phyloP scores from a whole-genome alignment of 2,329 filamentous ascomycete species.

The Simplicillium aogashimaense region DNA sequence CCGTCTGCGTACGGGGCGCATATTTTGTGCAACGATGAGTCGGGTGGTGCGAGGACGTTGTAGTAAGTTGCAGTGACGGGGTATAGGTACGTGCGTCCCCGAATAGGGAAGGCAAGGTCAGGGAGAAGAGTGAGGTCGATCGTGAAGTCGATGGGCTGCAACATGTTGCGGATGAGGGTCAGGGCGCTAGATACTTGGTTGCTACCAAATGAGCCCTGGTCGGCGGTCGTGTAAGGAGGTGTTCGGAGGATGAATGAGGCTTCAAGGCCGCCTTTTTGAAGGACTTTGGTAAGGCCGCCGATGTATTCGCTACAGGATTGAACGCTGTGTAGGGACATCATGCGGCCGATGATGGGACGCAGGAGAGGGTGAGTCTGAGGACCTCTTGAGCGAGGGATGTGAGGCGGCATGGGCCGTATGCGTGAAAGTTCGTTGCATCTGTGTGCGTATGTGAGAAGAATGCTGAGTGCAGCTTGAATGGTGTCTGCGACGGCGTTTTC shows the following conservation, averaged over 20 bases:
- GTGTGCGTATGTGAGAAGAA: conserved; percentile 73
- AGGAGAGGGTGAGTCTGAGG: conserved; percentile 38
- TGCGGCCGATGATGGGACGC: conserved; percentile 39
- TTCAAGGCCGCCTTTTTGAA: conserved; percentile 35
- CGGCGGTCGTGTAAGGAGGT: conserved; percentile 18
- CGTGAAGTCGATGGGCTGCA: conserved; percentile 29
- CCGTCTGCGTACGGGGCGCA: conserved; percentile 34
- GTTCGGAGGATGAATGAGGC: conserved; percentile 31
- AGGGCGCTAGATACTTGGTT: conserved; percentile 32
- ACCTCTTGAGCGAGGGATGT: conserved; percentile 24
- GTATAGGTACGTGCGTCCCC: conserved; percentile 31
- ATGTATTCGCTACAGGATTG: conserved; percentile 29
- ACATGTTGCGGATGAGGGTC: conserved; percentile 29
- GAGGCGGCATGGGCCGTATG: conserved; percentile 41
- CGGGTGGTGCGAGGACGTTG: conserved; percentile 27
- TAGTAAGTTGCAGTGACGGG: conserved; percentile 36
- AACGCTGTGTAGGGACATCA: conserved; percentile 32
- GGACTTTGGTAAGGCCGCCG: conserved; percentile 28
- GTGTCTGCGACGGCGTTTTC: conserved; percentile 51
- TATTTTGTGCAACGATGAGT: conserved; percentile 21
- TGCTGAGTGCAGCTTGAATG: conserved; percentile 56
- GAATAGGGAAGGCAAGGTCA: conserved; percentile 29
- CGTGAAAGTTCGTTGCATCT: conserved; percentile 62
- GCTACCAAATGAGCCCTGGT: conserved; percentile 16
- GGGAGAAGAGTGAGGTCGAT: conserved; percentile 37